phyloP scores from a whole-genome alignment of 176 grass and related monocot genomes.

The Aegilops longissima region DNA sequence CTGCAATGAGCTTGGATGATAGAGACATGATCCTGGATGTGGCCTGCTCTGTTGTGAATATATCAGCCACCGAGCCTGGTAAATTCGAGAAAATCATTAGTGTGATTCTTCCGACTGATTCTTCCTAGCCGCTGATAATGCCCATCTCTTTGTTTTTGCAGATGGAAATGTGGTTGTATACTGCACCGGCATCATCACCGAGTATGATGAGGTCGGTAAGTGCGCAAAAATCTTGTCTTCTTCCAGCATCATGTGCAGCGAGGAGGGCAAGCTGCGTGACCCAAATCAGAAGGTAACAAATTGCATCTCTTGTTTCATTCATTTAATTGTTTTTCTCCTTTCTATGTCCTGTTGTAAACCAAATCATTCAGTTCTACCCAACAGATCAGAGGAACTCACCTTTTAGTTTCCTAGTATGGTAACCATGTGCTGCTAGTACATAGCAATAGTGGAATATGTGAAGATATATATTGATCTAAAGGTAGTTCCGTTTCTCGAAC shows the following conservation, averaged over 20 bases:
- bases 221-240: neutral
- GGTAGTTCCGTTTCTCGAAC: no score
- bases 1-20: neutral
- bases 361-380: neutral
- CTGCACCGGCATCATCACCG: neutral
- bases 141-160: neutral
- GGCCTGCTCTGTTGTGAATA: neutral
- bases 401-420: neutral
- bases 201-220: neutral
- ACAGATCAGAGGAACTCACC: neutral
- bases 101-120: neutral
- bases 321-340: neutral
- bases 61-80: neutral
- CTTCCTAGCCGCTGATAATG: neutral
- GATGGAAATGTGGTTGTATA: neutral
- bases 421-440: neutral
- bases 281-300: neutral
- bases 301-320: neutral
- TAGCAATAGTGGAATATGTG: neutral
- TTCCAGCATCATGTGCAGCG: neutral
- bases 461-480: neutral
- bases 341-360: neutral
- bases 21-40: constrained; percentile 1
- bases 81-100: neutral
- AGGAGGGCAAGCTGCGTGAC: neutral